These are phyloP conservation scores for Collariella sp. DNA, from an alignment of 495 filamentous ascomycete species.

Conservation along the genomic window DNA sequence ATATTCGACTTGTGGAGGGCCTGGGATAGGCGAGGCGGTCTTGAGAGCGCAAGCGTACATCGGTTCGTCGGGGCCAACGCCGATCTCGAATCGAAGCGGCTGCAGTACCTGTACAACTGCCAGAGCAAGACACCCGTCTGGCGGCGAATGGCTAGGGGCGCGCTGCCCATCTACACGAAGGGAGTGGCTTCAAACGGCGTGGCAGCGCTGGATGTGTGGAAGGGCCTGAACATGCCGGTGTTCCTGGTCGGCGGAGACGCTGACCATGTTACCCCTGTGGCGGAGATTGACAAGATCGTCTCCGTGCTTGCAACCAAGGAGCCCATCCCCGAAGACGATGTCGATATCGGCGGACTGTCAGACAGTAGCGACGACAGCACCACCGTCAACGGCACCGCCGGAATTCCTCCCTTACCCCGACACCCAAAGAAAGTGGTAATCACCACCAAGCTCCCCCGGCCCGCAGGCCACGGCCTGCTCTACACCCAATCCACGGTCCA, in stretches of 20 bases:
- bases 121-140: conserved; percentile 76
- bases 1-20: conserved; percentile 69
- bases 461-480: conserved; percentile 75
- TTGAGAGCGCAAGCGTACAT: conserved; percentile 64
- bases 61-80: conserved; percentile 71
- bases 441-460: conserved; percentile 61
- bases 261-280: conserved; percentile 63
- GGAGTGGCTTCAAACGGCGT: conserved; percentile 52
- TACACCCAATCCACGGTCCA: conserved; percentile 71
- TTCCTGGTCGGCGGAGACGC: conserved; percentile 70
- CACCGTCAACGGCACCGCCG: conserved; percentile 25
- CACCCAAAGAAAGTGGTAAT: conserved; percentile 51
- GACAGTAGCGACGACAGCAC: conserved; percentile 37
- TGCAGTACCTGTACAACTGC: conserved; percentile 76
- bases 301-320: conserved; percentile 19
- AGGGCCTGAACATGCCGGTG: conserved; percentile 60
- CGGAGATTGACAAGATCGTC: conserved; percentile 59
- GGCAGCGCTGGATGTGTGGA: conserved; percentile 64
- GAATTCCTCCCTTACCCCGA: conserved; percentile 35
- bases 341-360: neutral
- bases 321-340: conserved; percentile 8
- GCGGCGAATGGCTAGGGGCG: conserved; percentile 73
- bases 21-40: conserved; percentile 77
- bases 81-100: conserved; percentile 61
- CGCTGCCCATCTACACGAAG: conserved; percentile 47